A percentile compares a stretch with the other conserved stretches of the same genome.
These are phyloP conservation scores for Backusella parvicylindrica DNA, from an alignment of 192 early-diverging fungal species.

Conservation along the genomic window DNA sequence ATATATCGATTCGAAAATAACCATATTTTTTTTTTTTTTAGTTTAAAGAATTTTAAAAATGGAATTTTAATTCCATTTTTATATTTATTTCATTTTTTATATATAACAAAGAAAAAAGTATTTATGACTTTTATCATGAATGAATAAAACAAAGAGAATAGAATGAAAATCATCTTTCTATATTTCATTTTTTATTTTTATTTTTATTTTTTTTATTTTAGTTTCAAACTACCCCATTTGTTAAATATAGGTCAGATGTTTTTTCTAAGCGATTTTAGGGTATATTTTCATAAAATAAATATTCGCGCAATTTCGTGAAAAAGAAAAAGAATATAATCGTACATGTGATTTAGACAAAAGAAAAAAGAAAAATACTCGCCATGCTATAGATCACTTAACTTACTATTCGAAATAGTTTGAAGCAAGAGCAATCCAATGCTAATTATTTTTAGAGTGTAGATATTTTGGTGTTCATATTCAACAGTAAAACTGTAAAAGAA, in stretches of 20 bases:
- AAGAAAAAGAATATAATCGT: background rate
- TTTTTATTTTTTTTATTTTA: background rate
- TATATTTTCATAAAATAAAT: background rate
- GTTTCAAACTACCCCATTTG: background rate
- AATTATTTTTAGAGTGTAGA: too few relatives aligned
- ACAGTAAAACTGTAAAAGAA: too few relatives aligned
- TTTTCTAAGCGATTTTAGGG: background rate
- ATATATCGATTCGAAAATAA: background rate
- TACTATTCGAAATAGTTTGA: too few relatives aligned
- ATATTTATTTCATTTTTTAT: background rate
- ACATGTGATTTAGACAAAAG: background rate
- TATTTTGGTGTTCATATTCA: too few relatives aligned
- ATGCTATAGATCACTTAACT: too few relatives aligned
- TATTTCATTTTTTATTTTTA: background rate
- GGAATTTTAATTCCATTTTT: conserved; percentile 1
- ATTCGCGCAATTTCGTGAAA: background rate
- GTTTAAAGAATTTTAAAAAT: background rate
- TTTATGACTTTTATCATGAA: background rate
- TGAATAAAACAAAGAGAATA: background rate
- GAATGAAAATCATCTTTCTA: too few relatives aligned
- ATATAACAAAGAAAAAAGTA: background rate
- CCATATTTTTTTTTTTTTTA: background rate
- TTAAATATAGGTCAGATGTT: conserved; percentile 5
- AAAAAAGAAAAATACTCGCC: background rate
- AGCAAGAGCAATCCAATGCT: too few relatives aligned